Percentiles rank a stretch among this genome's conserved stretches.
Conservation (phyloP, 345 rosid genomes). For the Boechera retrofracta region DNA sequence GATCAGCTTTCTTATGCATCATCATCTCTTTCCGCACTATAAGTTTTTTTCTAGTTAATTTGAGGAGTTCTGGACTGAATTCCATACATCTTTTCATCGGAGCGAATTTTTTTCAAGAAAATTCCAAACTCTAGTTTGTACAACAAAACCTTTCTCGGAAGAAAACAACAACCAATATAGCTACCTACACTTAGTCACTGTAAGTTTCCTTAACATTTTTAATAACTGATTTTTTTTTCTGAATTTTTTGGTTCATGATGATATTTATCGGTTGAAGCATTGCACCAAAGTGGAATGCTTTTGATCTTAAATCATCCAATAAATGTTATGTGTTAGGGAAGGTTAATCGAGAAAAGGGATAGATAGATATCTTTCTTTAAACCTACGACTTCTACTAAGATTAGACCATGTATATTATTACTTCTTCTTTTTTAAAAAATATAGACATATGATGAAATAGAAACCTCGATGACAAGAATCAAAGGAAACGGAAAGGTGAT, state of each 20-base stretch:
- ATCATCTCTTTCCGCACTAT: constrained; percentile 11
- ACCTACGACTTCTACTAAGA: constrained; percentile 28
- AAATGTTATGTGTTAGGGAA: constrained; percentile 34
- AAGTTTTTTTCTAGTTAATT: background rate
- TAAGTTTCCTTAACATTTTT: constrained; percentile 12
- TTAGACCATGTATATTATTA: constrained; percentile 24
- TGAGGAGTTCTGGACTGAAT: background rate
- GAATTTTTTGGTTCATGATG: background rate
- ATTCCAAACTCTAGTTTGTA: background rate
- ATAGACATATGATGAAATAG: constrained; percentile 7
- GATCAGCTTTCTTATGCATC: constrained; percentile 23
- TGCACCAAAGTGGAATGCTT: constrained; percentile 7
- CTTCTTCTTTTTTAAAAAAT: background rate
- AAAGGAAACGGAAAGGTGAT: constrained; percentile 9
- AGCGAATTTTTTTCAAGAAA: background rate
- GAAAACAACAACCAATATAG: background rate
- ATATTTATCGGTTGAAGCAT: constrained; percentile 5
- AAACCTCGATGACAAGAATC: constrained; percentile 26
- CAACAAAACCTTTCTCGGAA: background rate
- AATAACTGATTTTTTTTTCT: background rate
- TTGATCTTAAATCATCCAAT: constrained; percentile 23
- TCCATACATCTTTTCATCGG: background rate
- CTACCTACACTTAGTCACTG: background rate
- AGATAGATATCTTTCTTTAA: constrained; percentile 24
- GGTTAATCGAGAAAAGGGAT: constrained; percentile 19